Base-by-base conservation (phyloP, 2,329 filamentous ascomycete species). In the Blumeriella jaapii region DNA sequence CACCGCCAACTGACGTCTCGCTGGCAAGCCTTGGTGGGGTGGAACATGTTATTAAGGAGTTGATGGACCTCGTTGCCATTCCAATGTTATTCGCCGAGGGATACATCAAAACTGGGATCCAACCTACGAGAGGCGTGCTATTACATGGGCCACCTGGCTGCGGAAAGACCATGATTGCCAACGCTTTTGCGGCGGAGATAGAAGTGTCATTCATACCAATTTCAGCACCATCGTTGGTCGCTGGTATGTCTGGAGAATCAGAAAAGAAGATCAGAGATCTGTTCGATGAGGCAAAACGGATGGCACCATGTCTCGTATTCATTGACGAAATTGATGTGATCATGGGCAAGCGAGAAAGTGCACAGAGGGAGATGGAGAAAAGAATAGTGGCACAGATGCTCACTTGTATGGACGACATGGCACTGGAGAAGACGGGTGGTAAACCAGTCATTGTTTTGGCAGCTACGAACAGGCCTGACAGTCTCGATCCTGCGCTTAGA, bases 261-360 rank as follows among this genome's bases (percentile, higher is more conserved):
- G 84, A 93, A 57, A 87, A 87, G 61, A 84, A 85, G 41, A 73
- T 93, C 17, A 68, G 84, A 22, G 82, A 89, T 46, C 69, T 85
- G 30, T 93, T 93, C 42, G 87, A 96, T 9, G 83, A 91, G 52
- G 91, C 91, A 0, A 84, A 83, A 55, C 71, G 74, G 36, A 69
- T 87, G 23, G 87, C 89, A 0, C 91, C 91, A 0, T 93, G 85
- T 51, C 67, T 98, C 4, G 69, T 98, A 4, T 93, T 95, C 52
- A 82, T 96, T 38, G 86, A 94, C 48, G 81, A 94, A 48, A 83
- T 96, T 34, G 87, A 98, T 57, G 79, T 81, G 3, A 91, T 96
- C 50, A 83, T 86, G 31, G 82, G 83, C 0, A 93, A 93, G 56
- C 69, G 82, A 37, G 84, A 93, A 44, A 82, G 74, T 36, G 76